Percentiles rank a stretch among this genome's conserved stretches.
Conservation (phyloP, 2,329 filamentous ascomycete genomes). For the Aschersonia sp. region DNA sequence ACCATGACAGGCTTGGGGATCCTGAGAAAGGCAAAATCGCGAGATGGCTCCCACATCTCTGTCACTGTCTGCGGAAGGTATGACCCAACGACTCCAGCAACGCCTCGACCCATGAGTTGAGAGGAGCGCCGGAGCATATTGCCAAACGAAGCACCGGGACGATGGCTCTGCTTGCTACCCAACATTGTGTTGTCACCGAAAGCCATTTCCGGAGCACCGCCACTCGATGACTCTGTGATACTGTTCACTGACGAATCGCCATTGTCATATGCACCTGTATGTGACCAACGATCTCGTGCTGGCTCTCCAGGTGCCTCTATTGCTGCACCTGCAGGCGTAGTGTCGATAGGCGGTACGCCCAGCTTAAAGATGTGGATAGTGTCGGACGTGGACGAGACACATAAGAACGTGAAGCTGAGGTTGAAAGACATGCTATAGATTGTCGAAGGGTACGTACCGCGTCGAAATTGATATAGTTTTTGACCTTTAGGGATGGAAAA, state of each 20-base stretch:
- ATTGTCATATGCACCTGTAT: constrained; percentile 36
- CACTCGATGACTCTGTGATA: constrained; percentile 36
- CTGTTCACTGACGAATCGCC: constrained; percentile 24
- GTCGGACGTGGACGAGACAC: constrained; percentile 90
- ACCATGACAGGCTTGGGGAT: constrained; percentile 47
- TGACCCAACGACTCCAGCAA: constrained; percentile 78
- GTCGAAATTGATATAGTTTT: constrained; percentile 90
- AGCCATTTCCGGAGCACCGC: constrained; percentile 28
- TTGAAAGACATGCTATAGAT: constrained; percentile 99
- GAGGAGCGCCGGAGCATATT: constrained; percentile 89
- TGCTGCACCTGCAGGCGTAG: constrained; percentile 19
- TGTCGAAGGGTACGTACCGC: constrained; percentile 85
- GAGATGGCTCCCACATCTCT: constrained; percentile 91
- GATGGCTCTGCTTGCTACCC: constrained; percentile 16
- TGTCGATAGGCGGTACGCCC: constrained; percentile 28
- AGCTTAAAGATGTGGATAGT: constrained; percentile 95
- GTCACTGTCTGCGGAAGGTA: constrained; percentile 89
- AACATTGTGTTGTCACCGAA: constrained; percentile 10
- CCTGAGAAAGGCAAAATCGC: constrained; percentile 95
- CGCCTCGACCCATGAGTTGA: constrained; percentile 77
- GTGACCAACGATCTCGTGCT: constrained; percentile 35
- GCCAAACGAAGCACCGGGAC: constrained; percentile 64
- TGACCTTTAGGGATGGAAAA: constrained; percentile 83
- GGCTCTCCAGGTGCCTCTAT: constrained; percentile 25
- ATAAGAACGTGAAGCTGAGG: constrained; percentile 78